Evolutionary conservation across 805 yeast species (phyloP).

Genomic region (Grigorovia yakushimaensis): DNA sequence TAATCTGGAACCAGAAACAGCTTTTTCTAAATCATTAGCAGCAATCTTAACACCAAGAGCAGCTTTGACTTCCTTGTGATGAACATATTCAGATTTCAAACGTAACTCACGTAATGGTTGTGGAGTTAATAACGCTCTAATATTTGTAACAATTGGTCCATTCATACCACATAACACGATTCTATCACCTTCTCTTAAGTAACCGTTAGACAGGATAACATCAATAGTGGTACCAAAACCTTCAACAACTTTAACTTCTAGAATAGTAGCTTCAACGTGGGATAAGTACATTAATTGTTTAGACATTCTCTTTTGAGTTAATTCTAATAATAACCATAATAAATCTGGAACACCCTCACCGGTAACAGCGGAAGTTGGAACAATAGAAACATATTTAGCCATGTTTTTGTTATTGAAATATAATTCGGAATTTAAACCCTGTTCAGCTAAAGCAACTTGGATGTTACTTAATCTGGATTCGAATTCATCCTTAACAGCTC

Average conservation of each 20-base stretch:
- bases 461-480: conserved; percentile 77
- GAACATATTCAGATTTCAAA: conserved; percentile 91
- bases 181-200: conserved; percentile 88
- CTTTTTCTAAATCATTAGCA: conserved; percentile 95
- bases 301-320: conserved; percentile 98
- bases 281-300: conserved; percentile 95
- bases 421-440: conserved; percentile 94
- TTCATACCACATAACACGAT: conserved; percentile 94
- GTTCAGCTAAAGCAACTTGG: conserved; percentile 89
- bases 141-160: conserved; percentile 95
- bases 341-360: conserved; percentile 99
- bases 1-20: conserved; percentile 97
- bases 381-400: conserved; percentile 88
- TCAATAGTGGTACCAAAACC: conserved; percentile 98
- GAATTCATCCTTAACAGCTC: conserved; percentile 86
- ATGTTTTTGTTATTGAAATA: conserved; percentile 92
- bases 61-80: conserved; percentile 96
- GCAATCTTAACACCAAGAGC: conserved; percentile 98
- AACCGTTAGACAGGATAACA: conserved; percentile 95
- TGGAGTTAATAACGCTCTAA: conserved; percentile 92
- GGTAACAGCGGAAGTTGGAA: conserved; percentile 97
- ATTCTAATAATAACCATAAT: conserved; percentile 86
- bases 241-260: conserved; percentile 96
- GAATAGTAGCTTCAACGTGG: conserved; percentile 81
- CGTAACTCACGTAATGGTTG: conserved; percentile 96